Conservation (phyloP, 805 yeast genomes). For the Priceomyces medius region DNA sequence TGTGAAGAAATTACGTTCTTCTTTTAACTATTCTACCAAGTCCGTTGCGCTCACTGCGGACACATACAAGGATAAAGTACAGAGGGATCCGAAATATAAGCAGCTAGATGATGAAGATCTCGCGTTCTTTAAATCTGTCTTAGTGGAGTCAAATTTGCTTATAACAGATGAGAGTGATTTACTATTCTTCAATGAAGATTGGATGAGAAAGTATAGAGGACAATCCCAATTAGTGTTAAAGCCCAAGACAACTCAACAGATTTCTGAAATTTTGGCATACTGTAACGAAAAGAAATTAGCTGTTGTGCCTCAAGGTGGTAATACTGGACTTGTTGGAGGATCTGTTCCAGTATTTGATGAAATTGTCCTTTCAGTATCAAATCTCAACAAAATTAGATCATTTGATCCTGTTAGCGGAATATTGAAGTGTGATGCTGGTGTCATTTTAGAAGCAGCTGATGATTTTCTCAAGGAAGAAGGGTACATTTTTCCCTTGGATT, state of each 20-base stretch:
- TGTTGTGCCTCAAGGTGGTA: constrained; percentile 95
- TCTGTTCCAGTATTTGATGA: constrained; percentile 92
- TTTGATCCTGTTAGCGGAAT: constrained; percentile 85
- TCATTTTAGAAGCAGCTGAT: constrained; percentile 84
- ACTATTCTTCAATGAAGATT: constrained; percentile 77
- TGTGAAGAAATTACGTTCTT: neutral
- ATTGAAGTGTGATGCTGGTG: constrained; percentile 86
- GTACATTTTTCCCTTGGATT: constrained; percentile 86
- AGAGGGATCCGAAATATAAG: constrained; percentile 52
- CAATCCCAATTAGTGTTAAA: constrained; percentile 76
- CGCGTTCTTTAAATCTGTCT: constrained; percentile 55
- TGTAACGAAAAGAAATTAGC: constrained; percentile 78
- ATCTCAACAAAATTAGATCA: constrained; percentile 73
- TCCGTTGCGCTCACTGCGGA: constrained; percentile 64
- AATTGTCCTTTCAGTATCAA: constrained; percentile 67
- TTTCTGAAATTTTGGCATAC: constrained; percentile 71
- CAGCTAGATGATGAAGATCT: constrained; percentile 57
- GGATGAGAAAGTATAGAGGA: constrained; percentile 94
- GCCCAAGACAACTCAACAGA: constrained; percentile 79
- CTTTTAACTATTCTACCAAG: neutral
- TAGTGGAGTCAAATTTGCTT: constrained; percentile 49
- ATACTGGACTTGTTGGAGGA: constrained; percentile 95
- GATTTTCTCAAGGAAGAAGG: constrained; percentile 74
- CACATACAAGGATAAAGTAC: constrained; percentile 57
- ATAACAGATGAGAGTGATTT: constrained; percentile 64